Base-by-base conservation (phyloP, 2,329 filamentous ascomycete genomes). In the Cyclaneusma minus region DNA sequence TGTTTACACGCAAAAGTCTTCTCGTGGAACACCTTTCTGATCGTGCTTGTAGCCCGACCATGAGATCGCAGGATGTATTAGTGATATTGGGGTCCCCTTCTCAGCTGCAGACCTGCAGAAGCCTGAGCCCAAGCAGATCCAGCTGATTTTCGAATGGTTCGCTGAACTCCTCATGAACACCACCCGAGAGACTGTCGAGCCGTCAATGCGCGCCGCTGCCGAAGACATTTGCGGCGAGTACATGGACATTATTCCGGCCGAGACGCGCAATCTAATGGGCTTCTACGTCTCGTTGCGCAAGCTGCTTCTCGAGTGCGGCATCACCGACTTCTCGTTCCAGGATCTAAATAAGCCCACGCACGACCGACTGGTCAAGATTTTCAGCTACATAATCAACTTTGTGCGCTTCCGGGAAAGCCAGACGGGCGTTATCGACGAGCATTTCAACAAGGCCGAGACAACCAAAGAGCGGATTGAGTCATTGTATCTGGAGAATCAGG, bases 311-410 rank as follows among this genome's bases (percentile, higher is more conserved):
- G 83, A 87, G 60, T 95, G 89, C 48, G 84, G 84, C 24, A 81
- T 98, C 40, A 76, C 75, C 34, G 89, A 98, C 52, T 93, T 98
- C 44, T 83, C 79, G 18, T 93, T 95, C 54, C 74, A 75, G 33
- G 89, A 98, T 50, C 60, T 98, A 5, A 87, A 91, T 49, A 79
- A 78, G 49, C 89, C 89, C 10, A 92, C 83, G 2, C 81, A 91
- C 47, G 78, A 82, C 31, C 79, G 89, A 22, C 66, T 95, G 9
- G 78, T 87, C 44, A 92, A 89, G 57, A 91, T 95, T 44, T 89
- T 98, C 50, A 92, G 82, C 37, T 94, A 94, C 53, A 69, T 95
- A 36, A 98, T 98, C 60, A 98, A 98, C 55, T 98, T 98, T 53
- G 85, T 95, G 39, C 75, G 89, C 28, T 98, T 95, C 56, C 79